phyloP scores from a whole-genome alignment of 768 basidiomycete species.

The Cantharellus cinnabarinus region DNA sequence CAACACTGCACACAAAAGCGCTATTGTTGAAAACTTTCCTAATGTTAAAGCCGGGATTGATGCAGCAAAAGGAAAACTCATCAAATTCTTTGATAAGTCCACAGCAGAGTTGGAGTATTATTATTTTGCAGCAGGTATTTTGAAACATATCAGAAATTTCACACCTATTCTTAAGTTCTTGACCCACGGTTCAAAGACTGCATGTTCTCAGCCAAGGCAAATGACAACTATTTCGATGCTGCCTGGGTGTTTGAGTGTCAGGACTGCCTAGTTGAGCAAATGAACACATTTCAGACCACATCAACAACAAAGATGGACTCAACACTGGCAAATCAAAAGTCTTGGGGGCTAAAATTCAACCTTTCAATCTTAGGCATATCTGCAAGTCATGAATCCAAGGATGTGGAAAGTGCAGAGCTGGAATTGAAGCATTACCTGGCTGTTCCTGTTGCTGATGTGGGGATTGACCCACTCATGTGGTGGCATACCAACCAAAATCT shows the following conservation, averaged over 20 bases:
- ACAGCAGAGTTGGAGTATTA: neutral
- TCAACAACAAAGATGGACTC: neutral
- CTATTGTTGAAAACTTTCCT: neutral
- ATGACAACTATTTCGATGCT: neutral
- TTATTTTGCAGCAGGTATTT: neutral
- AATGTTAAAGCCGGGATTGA: neutral
- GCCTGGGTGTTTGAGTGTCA: neutral
- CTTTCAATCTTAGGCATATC: neutral
- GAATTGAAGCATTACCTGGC: neutral
- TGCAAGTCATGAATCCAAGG: neutral
- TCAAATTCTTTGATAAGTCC: constrained; percentile 1
- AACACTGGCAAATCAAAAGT: neutral
- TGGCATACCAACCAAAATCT: neutral
- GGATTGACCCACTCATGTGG: neutral
- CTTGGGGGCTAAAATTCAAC: neutral
- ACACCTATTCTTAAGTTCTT: neutral
- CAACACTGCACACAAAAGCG: neutral
- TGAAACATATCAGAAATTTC: neutral
- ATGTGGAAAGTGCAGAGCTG: neutral
- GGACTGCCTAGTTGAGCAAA: neutral
- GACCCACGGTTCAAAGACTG: neutral
- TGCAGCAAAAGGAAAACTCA: neutral
- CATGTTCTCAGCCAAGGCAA: neutral
- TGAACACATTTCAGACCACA: neutral
- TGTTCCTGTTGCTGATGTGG: neutral